Percentiles rank a stretch among this genome's conserved stretches.
Conservation (phyloP, 306 rosid genomes). For the Lablab purpureus region DNA sequence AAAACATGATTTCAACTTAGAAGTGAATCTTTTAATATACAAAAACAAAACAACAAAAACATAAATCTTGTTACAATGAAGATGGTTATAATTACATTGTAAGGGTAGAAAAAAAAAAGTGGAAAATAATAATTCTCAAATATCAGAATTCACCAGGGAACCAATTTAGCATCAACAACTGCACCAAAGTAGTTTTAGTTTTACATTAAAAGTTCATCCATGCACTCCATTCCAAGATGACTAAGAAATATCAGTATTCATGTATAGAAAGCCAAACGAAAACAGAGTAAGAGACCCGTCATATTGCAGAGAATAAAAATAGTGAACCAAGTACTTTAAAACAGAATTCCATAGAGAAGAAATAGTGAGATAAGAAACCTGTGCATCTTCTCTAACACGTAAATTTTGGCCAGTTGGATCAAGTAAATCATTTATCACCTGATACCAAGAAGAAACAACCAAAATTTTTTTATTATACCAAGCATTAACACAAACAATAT, state of each 20-base stretch:
- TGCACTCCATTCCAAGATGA: conserved; percentile 36
- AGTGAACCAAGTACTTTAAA: conserved; percentile 10
- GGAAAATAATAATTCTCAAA: not conserved
- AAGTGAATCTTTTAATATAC: conserved; percentile 24
- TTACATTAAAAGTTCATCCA: not conserved
- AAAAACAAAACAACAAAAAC: conserved; percentile 25
- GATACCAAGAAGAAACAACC: conserved; percentile 56
- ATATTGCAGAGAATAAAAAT: conserved; percentile 7
- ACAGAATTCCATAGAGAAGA: conserved; percentile 25
- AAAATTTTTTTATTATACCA: conserved; percentile 29
- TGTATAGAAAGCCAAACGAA: conserved; percentile 27
- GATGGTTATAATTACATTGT: not conserved
- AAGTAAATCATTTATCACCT: conserved; percentile 99
- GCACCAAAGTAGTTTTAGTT: conserved; percentile 29
- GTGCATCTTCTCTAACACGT: conserved; percentile 98
- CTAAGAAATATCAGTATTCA: not conserved
- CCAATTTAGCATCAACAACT: conserved; percentile 25
- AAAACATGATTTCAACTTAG: conserved; percentile 19
- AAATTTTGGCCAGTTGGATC: conserved; percentile 99
- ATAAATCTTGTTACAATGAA: conserved; percentile 28
- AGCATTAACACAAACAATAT: conserved; percentile 4
- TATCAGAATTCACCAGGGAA: conserved; percentile 6
- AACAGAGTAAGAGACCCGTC: conserved; percentile 8
- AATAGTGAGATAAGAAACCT: conserved; percentile 63
- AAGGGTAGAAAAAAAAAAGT: not conserved